A percentile compares a stretch with the other conserved stretches of the same genome.
These are phyloP conservation scores for Annulohypoxylon nitens DNA, from an alignment of 495 filamentous ascomycete species.

Conservation along the genomic window DNA sequence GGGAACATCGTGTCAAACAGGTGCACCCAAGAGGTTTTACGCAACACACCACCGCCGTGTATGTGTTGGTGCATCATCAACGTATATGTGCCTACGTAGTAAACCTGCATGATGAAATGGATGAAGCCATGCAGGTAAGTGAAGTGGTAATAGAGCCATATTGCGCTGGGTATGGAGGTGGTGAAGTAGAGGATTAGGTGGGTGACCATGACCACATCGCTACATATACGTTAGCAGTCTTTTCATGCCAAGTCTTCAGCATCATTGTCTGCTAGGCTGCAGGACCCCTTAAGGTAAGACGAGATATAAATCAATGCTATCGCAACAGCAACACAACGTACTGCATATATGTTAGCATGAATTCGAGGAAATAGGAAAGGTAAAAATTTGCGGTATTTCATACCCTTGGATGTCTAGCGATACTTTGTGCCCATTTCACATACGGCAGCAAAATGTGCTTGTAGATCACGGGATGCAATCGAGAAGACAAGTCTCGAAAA, in stretches of 20 bases:
- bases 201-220: conserved; percentile 81
- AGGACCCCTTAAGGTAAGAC: not conserved
- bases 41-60: conserved; percentile 78
- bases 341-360: conserved; percentile 29
- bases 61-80: conserved; percentile 88
- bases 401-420: conserved; percentile 65
- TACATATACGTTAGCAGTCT: conserved; percentile 43
- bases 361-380: not conserved
- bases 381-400: not conserved
- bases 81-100: conserved; percentile 78
- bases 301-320: not conserved
- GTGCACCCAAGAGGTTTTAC: conserved; percentile 45
- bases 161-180: conserved; percentile 75
- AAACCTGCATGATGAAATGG: conserved; percentile 72
- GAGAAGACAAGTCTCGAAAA: conserved; percentile 46
- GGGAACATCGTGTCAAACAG: conserved; percentile 73
- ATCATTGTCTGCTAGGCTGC: not conserved
- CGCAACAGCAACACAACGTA: conserved; percentile 29
- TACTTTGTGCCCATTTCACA: conserved; percentile 62
- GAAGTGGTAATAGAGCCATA: conserved; percentile 74
- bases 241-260: not conserved
- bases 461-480: conserved; percentile 54
- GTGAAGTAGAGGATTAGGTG: conserved; percentile 79
- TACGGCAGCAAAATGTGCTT: conserved; percentile 69
- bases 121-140: conserved; percentile 72